A percentile compares a stretch with the other conserved stretches of the same genome.
Conservation (phyloP, 768 basidiomycete genomes). For the Mycena leptocephala region DNA sequence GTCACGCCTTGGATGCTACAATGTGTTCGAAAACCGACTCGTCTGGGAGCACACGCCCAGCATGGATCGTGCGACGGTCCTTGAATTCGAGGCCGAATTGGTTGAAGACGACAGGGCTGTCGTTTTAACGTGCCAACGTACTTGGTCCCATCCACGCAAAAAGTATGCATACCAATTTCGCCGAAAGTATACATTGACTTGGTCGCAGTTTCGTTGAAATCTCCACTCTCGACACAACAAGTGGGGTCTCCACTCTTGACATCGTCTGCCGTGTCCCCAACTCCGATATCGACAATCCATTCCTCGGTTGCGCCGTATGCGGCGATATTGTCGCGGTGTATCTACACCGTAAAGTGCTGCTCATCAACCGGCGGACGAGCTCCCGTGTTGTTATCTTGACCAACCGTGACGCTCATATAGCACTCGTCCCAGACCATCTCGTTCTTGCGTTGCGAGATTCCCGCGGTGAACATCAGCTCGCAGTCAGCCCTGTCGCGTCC, state of each 20-base stretch:
- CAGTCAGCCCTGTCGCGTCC: background rate
- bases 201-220: constrained; percentile 5
- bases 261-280: background rate
- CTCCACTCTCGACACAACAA: background rate
- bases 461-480: background rate
- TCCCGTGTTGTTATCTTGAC: background rate
- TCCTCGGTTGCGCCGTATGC: background rate
- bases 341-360: background rate
- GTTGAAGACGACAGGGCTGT: background rate
- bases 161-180: background rate
- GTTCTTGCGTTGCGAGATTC: background rate
- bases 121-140: background rate
- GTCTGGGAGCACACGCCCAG: constrained; percentile 7
- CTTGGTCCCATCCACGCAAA: background rate
- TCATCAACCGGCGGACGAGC: constrained; percentile 19
- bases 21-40: constrained; percentile 8
- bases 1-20: constrained; percentile 15
- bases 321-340: constrained; percentile 1
- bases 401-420: background rate
- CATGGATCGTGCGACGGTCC: background rate
- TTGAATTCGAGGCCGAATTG: constrained; percentile 9
- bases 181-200: background rate
- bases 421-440: background rate
- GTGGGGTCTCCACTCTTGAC: background rate
- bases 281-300: background rate